Evolutionary conservation across 768 basidiomycete species (phyloP).

Genomic region (Tylopilus sp.): DNA sequence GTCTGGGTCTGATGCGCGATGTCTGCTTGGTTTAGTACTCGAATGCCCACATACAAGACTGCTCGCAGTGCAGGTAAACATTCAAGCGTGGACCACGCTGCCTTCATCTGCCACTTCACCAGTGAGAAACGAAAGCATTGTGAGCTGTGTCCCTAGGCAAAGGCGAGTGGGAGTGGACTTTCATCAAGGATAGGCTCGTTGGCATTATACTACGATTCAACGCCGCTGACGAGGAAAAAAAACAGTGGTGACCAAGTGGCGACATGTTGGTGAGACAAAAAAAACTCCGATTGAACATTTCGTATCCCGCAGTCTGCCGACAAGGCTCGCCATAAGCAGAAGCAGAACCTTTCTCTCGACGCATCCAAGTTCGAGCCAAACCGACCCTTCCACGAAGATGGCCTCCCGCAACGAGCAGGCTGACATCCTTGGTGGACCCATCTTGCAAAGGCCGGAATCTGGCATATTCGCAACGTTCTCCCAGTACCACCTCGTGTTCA

Average conservation of each 20-base stretch:
- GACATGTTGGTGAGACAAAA: neutral
- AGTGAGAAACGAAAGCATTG: slow-evolving; percentile 79
- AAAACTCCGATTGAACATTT: slow-evolving; percentile 25
- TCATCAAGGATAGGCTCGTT: no score
- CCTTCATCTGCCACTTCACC: slow-evolving; percentile 63
- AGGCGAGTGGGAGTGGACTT: slow-evolving; percentile 47
- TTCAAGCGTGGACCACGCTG: slow-evolving; percentile 76
- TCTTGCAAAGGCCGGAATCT: slow-evolving; percentile 36
- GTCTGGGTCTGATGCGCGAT: slow-evolving; percentile 1
- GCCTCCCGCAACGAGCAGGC: slow-evolving; percentile 52
- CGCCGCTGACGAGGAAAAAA: neutral
- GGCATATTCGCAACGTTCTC: slow-evolving; percentile 32
- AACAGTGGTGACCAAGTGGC: no score
- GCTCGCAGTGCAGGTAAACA: slow-evolving; percentile 42
- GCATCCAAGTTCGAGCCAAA: slow-evolving; percentile 19
- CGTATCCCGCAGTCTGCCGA: slow-evolving; percentile 23
- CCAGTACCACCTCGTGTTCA: slow-evolving; percentile 35
- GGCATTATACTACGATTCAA: neutral
- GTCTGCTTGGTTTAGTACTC: slow-evolving; percentile 74
- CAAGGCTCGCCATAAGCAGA: slow-evolving; percentile 5
- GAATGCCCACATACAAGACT: slow-evolving; percentile 52
- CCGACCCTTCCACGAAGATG: slow-evolving; percentile 41
- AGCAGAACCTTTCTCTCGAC: slow-evolving; percentile 18
- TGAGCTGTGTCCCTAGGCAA: slow-evolving; percentile 75
- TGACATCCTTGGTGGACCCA: slow-evolving; percentile 68